Conservation (phyloP, 2,329 filamentous ascomycete species). For the Sporothrix mexicana region DNA sequence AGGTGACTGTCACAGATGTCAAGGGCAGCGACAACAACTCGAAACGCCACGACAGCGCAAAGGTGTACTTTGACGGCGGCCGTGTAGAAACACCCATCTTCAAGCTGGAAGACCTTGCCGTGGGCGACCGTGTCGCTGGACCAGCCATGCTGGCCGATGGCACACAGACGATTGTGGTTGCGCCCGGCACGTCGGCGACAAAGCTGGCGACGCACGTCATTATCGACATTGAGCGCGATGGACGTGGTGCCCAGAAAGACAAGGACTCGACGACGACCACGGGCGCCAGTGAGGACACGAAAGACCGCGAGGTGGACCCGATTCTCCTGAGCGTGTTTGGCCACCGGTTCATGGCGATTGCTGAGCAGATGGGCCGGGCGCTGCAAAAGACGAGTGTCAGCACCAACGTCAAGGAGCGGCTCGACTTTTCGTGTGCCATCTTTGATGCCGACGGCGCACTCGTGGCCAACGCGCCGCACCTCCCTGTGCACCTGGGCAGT, state of each 20-base stretch:
- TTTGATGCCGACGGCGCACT: conserved; percentile 78
- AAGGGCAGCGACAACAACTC: conserved; percentile 47
- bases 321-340: conserved; percentile 51
- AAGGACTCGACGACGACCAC: conserved; percentile 36
- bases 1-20: conserved; percentile 65
- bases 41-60: conserved; percentile 68
- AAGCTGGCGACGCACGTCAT: conserved; percentile 87
- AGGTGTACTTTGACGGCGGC: conserved; percentile 86
- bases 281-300: conserved; percentile 75
- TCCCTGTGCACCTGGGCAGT: conserved; percentile 80
- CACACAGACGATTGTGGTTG: conserved; percentile 90
- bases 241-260: conserved; percentile 39
- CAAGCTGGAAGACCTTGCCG: conserved; percentile 73
- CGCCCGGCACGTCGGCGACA: conserved; percentile 75
- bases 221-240: conserved; percentile 72
- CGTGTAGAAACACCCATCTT: conserved; percentile 80
- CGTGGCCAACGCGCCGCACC: conserved; percentile 79
- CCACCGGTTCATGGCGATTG: conserved; percentile 35
- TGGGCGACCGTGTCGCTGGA: conserved; percentile 75
- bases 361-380: conserved; percentile 34
- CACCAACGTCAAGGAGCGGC: conserved; percentile 35
- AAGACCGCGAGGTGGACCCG: conserved; percentile 78
- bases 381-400: conserved; percentile 34
- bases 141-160: conserved; percentile 87
- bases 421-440: conserved; percentile 69